phyloP scores from a whole-genome alignment of 192 early-diverging fungal species.

The Linnemannia elongata region DNA sequence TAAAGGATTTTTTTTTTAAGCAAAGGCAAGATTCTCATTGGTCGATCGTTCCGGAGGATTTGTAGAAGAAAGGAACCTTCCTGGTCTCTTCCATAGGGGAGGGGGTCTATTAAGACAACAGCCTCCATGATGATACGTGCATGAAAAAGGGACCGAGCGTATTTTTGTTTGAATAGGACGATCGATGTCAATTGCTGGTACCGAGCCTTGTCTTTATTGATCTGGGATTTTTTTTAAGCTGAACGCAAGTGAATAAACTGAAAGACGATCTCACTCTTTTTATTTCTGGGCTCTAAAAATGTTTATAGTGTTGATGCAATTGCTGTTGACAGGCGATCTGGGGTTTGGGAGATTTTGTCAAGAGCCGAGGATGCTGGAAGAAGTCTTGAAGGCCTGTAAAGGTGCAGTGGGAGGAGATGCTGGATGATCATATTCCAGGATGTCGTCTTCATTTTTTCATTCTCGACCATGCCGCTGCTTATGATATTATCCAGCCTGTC shows the following conservation, averaged over 20 bases:
- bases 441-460: no score
- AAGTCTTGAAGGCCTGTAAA: no score
- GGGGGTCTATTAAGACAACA: background rate
- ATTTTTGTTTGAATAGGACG: slow-evolving; percentile 4
- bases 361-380: no score
- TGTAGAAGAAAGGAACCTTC: background rate
- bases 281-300: background rate
- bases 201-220: no score
- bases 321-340: background rate
- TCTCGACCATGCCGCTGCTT: no score
- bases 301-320: background rate
- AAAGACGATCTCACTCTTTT: background rate
- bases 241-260: background rate
- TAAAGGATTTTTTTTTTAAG: background rate
- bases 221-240: no score
- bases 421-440: no score
- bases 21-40: slow-evolving; percentile 7
- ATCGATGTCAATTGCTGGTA: no score
- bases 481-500: no score
- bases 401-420: no score
- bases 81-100: background rate
- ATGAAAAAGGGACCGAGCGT: background rate
- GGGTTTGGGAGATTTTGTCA: no score
- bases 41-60: slow-evolving; percentile 3
- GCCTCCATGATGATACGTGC: background rate